These are phyloP conservation scores for Solanum piurae DNA, from an alignment of 257 asterid genomes.

Conservation along the genomic window DNA sequence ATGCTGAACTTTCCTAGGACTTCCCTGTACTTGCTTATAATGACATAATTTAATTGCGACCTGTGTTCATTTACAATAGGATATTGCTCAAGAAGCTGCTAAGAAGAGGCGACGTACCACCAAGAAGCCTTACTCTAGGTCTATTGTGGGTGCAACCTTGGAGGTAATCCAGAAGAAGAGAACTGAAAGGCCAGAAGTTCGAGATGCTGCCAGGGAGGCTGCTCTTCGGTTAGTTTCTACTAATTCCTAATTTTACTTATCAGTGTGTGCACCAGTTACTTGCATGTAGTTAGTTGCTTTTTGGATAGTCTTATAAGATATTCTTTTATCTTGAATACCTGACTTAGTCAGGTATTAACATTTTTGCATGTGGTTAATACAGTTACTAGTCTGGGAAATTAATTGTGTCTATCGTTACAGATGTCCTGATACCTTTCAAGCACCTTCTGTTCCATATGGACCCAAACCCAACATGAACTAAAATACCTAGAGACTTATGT, in stretches of 20 bases:
- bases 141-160: conserved; percentile 86
- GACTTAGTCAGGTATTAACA: conserved; percentile 39
- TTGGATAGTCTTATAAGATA: neutral
- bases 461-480: neutral
- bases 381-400: conserved; percentile 26
- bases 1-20: neutral
- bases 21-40: neutral
- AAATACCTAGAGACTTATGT: neutral
- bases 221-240: conserved; percentile 46
- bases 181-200: conserved; percentile 81
- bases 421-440: neutral
- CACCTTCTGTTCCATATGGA: conserved; percentile 20
- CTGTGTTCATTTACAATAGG: conserved; percentile 18
- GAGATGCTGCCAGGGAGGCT: conserved; percentile 96
- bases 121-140: conserved; percentile 83
- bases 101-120: conserved; percentile 84
- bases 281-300: neutral
- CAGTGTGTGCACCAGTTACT: neutral
- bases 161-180: conserved; percentile 86
- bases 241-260: neutral
- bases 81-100: conserved; percentile 69
- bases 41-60: neutral
- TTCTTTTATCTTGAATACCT: neutral
- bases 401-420: conserved; percentile 22
- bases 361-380: conserved; percentile 31